Evolutionary conservation across 805 yeast genomes (phyloP).

Genomic region (Metschnikowia borealis): DNA sequence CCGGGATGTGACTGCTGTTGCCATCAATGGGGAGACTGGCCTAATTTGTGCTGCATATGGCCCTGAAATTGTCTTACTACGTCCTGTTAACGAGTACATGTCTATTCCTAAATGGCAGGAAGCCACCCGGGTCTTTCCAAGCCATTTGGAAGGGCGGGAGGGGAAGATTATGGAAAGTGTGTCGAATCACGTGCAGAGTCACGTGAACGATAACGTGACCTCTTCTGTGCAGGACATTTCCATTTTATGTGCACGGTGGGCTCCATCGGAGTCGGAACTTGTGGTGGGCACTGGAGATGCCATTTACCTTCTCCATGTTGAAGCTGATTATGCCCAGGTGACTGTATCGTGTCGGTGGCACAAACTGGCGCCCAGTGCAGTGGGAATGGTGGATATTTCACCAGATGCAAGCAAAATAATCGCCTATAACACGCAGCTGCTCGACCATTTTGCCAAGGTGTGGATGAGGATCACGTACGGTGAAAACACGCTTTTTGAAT

Average conservation of each 20-base stretch:
- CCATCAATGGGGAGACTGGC: slow-evolving; percentile 60
- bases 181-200: neutral
- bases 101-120: slow-evolving; percentile 44
- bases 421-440: slow-evolving; percentile 54
- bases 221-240: neutral
- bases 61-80: slow-evolving; percentile 43
- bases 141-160: neutral
- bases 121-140: slow-evolving; percentile 17
- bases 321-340: slow-evolving; percentile 43
- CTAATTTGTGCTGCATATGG: slow-evolving; percentile 49
- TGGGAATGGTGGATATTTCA: slow-evolving; percentile 54
- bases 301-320: slow-evolving; percentile 52
- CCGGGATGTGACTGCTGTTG: slow-evolving; percentile 61
- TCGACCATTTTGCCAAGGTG: slow-evolving; percentile 65
- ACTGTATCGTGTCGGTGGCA: slow-evolving; percentile 40
- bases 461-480: slow-evolving; percentile 77
- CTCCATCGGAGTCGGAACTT: slow-evolving; percentile 48
- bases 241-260: slow-evolving; percentile 48
- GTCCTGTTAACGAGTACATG: slow-evolving; percentile 54
- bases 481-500: slow-evolving; percentile 56
- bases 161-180: neutral
- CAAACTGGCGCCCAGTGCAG: slow-evolving; percentile 56
- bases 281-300: slow-evolving; percentile 52
- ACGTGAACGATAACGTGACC: no score
- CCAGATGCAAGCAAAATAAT: slow-evolving; percentile 61